Base-by-base conservation (phyloP, 2,329 filamentous ascomycete genomes). In the Colletotrichum graminicola region DNA sequence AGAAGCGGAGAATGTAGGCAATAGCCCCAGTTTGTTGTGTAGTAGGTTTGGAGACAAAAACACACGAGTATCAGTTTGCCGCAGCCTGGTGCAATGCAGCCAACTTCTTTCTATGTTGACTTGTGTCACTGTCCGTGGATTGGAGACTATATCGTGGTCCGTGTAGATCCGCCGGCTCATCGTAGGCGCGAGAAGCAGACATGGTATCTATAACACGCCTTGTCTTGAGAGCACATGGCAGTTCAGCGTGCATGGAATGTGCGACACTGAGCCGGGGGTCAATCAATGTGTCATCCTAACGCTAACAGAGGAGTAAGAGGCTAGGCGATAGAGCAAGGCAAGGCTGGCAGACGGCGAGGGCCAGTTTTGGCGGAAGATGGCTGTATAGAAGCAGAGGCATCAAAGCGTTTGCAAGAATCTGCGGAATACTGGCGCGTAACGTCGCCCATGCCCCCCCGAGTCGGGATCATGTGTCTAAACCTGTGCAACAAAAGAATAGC, bases 1-100 rank as follows among this genome's bases (percentile, higher is more conserved):
- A 39, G 59, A 68, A 49, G 52, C 61, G 60, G 66, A 61, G 60
- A 68, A 56, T 12, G 14, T 51, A 49, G 26, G 7, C 16, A 34
- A n/a, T 26, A 36, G 34, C 60, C 47, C 47, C 34, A 16, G 14
- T 36, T 5, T 45, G 34, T 36, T 39, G 29, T n/a, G 16, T 32
- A 60, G 18, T 29, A 55, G 8, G 21, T 6, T n/a, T 45, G 39
- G 18, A 60, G 23, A 60, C 18, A 11, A 60, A 7, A 47, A 34
- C 5, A 23, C 52, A 14, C 29, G 29, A 32, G 12, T 32, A n/a
- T 60, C 8, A 10, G 8, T 41, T 66, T 56, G 66, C 23, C 23
- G 43, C 29, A 64, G 16, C 21, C 32, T 10, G 7, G n/a, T 18
- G n/a, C 29, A 39, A 55, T 18, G 23, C 18, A 47, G 14, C 18